These are phyloP conservation scores for Russula emetica DNA, from an alignment of 768 basidiomycete species.

Conservation along the genomic window DNA sequence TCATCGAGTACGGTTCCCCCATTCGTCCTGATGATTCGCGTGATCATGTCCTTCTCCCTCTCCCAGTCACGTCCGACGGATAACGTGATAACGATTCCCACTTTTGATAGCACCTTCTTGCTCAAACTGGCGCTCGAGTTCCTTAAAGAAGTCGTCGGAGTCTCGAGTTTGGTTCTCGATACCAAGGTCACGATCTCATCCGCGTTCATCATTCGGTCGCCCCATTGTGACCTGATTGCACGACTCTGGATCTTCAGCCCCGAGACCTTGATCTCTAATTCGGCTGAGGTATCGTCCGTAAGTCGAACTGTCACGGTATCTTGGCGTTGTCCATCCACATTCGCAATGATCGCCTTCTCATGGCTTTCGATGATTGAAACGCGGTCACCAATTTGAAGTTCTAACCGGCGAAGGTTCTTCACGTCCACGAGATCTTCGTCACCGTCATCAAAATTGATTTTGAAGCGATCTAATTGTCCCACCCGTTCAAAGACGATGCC, in stretches of 20 bases:
- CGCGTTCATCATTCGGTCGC: slow-evolving; percentile 44
- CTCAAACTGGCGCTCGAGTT: slow-evolving; percentile 39
- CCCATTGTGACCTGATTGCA: slow-evolving; percentile 50
- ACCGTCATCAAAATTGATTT: slow-evolving; percentile 65
- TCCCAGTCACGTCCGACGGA: slow-evolving; percentile 38
- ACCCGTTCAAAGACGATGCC: slow-evolving; percentile 47
- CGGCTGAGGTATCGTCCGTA: slow-evolving; percentile 37
- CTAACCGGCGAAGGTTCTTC: slow-evolving; percentile 50
- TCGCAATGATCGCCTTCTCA: slow-evolving; percentile 33
- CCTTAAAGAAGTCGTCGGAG: slow-evolving; percentile 51
- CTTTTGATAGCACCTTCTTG: slow-evolving; percentile 38
- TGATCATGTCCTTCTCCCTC: slow-evolving; percentile 43
- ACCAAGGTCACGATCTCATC: slow-evolving; percentile 44
- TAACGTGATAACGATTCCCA: slow-evolving; percentile 59
- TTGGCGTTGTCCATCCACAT: slow-evolving; percentile 33
- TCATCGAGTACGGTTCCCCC: slow-evolving; percentile 64
- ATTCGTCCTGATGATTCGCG: slow-evolving; percentile 42
- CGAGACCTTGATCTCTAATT: slow-evolving; percentile 36
- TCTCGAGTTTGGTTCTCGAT: slow-evolving; percentile 37
- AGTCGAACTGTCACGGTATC: slow-evolving; percentile 26
- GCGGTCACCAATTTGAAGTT: slow-evolving; percentile 52
- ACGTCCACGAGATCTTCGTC: slow-evolving; percentile 45
- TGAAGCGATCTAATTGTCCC: slow-evolving; percentile 37
- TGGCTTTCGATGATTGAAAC: slow-evolving; percentile 40
- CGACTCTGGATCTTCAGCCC: slow-evolving; percentile 50